Percentiles rank a stretch among this genome's conserved stretches.
These are phyloP conservation scores for Plasmodium reichenowi DNA, from an alignment of 169 alveolate genomes.

Conservation along the genomic window DNA sequence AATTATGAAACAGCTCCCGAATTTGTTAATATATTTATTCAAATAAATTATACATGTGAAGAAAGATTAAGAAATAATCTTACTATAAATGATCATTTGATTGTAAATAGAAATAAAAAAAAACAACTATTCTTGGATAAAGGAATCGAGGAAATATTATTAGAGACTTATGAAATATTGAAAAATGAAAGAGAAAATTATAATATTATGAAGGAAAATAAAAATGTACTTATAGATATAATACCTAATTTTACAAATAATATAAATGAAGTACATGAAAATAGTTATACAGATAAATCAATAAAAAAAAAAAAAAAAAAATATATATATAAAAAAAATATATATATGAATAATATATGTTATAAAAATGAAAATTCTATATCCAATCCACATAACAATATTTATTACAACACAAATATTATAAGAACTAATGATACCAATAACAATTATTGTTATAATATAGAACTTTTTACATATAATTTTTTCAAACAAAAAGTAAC, in stretches of 20 bases:
- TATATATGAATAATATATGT: neutral
- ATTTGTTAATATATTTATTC: no score
- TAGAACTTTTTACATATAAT: constrained; percentile 35
- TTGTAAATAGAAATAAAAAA: no score
- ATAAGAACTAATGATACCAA: neutral
- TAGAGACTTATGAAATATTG: neutral
- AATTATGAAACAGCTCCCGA: no score
- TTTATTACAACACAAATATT: constrained; percentile 1
- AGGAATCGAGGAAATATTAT: constrained; percentile 18
- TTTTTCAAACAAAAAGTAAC: constrained; percentile 41
- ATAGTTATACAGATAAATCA: no score
- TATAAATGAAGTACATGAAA: no score
- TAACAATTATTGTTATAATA: constrained; percentile 17
- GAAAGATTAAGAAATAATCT: neutral
- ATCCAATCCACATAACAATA: neutral
- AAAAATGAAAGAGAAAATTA: neutral
- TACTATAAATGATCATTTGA: constrained; percentile 35
- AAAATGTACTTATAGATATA: neutral
- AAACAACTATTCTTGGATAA: neutral
- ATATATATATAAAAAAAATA: neutral
- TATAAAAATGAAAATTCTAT: neutral
- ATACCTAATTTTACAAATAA: no score
- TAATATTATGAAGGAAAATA: neutral
- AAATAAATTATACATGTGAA: no score
- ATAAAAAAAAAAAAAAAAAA: no score